phyloP scores from a whole-genome alignment of 352 stramenopile species.

The Globisporangium sylvaticum region DNA sequence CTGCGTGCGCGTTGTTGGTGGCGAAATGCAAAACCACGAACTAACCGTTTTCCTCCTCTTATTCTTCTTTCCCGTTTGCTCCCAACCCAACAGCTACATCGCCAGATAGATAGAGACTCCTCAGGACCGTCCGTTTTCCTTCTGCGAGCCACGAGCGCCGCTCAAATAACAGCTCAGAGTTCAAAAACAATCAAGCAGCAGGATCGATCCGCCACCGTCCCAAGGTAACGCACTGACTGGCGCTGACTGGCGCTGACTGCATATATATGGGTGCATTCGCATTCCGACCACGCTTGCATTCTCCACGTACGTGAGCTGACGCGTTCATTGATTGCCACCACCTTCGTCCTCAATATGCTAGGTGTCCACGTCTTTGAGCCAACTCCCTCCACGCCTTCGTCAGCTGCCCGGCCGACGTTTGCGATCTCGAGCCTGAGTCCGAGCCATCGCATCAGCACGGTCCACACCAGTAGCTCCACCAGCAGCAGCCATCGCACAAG shows the following conservation, averaged over 20 bases:
- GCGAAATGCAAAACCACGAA: not conserved
- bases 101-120: not conserved
- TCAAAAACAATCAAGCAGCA: not conserved
- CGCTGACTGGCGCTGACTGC: not conserved
- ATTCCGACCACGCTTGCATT: not conserved
- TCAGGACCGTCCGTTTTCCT: not conserved
- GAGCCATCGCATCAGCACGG: not conserved
- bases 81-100: not conserved
- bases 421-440: constrained; percentile 11
- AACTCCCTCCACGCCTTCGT: not conserved
- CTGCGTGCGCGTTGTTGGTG: too few species aligned
- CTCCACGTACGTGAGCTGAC: not conserved
- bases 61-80: not conserved
- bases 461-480: not conserved
- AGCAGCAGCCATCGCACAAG: not conserved
- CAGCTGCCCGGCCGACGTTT: not conserved
- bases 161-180: not conserved
- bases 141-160: not conserved
- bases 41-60: not conserved
- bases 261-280: not conserved
- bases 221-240: not conserved
- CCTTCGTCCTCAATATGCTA: not conserved
- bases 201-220: too few species aligned
- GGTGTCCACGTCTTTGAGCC: not conserved
- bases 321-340: not conserved